phyloP scores from a whole-genome alignment of 106 monocot genomes.

The Dioscorea alata region DNA sequence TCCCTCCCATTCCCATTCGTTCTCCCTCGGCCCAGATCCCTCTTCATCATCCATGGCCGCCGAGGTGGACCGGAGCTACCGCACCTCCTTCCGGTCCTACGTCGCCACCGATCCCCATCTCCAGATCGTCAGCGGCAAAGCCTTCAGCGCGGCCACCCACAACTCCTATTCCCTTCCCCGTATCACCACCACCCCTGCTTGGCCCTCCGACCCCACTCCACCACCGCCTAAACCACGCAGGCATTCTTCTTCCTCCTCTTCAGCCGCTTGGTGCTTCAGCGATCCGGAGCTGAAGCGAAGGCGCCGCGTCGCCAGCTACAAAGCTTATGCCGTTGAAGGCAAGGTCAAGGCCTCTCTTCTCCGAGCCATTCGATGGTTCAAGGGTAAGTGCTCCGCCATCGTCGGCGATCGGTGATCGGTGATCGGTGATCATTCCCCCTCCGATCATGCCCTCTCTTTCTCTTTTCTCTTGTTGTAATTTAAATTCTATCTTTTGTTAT shows the following conservation, averaged over 20 bases:
- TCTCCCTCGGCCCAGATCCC: background rate
- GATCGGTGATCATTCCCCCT: background rate
- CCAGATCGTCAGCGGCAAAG: slow-evolving; percentile 16
- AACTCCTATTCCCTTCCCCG: background rate
- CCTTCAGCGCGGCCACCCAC: slow-evolving; percentile 3
- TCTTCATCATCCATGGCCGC: background rate
- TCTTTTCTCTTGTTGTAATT: background rate
- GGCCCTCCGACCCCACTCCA: background rate
- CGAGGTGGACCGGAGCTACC: slow-evolving; percentile 10
- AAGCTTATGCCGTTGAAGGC: slow-evolving; percentile 51
- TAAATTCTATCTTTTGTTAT: background rate
- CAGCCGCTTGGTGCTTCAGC: slow-evolving; percentile 35
- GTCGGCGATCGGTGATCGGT: slow-evolving; percentile 24
- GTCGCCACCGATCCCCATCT: slow-evolving; percentile 14
- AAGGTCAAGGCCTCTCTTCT: slow-evolving; percentile 52
- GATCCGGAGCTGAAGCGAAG: slow-evolving; percentile 58
- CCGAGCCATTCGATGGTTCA: slow-evolving; percentile 46
- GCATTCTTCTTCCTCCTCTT: background rate
- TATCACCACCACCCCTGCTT: background rate
- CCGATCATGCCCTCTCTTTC: background rate
- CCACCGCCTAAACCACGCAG: background rate
- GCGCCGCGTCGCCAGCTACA: slow-evolving; percentile 56
- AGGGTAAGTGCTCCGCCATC: slow-evolving; percentile 37
- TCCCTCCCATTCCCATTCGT: background rate
- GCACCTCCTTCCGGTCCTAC: slow-evolving; percentile 6